These are phyloP conservation scores for Sherardia arvensis DNA, from an alignment of 257 asterid species.

Conservation along the genomic window DNA sequence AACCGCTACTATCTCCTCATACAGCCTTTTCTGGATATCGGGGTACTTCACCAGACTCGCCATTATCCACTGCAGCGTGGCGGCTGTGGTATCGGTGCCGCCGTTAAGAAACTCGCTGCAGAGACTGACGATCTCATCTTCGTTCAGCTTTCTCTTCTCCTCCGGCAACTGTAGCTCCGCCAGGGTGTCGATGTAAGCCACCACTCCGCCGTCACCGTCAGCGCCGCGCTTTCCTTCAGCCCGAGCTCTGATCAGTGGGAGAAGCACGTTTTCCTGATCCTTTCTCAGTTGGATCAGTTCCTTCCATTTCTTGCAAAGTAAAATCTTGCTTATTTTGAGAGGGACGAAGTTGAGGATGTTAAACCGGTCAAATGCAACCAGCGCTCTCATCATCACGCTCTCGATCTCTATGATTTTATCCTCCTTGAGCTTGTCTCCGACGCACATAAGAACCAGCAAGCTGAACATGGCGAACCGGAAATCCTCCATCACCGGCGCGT, in stretches of 20 bases:
- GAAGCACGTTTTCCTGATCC: constrained; percentile 31
- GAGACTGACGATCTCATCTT: constrained; percentile 38
- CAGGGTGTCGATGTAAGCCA: constrained; percentile 54
- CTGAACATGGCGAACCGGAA: constrained; percentile 60
- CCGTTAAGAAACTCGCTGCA: constrained; percentile 51
- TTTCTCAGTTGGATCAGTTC: constrained; percentile 26
- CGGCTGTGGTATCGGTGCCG: constrained; percentile 61
- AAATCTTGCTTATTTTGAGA: constrained; percentile 26
- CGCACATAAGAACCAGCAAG: constrained; percentile 49
- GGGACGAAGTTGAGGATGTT: constrained; percentile 36
- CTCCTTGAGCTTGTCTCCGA: constrained; percentile 48
- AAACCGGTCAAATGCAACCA: constrained; percentile 25
- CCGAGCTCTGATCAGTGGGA: constrained; percentile 45
- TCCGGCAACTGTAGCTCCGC: constrained; percentile 38
- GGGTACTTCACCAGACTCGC: constrained; percentile 61
- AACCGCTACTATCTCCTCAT: constrained; percentile 31
- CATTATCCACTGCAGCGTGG: constrained; percentile 61
- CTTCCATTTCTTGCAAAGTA: constrained; percentile 38
- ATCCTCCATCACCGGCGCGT: constrained; percentile 21
- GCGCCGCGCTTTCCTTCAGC: constrained; percentile 14
- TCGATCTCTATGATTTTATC: constrained; percentile 41
- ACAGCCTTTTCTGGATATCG: constrained; percentile 32
- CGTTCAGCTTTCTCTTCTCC: constrained; percentile 36
- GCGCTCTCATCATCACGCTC: constrained; percentile 17
- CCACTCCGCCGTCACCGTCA: background rate